Evolutionary conservation across 169 alveolate genomes (phyloP).

Genomic region (Blepharisma undulans): DNA sequence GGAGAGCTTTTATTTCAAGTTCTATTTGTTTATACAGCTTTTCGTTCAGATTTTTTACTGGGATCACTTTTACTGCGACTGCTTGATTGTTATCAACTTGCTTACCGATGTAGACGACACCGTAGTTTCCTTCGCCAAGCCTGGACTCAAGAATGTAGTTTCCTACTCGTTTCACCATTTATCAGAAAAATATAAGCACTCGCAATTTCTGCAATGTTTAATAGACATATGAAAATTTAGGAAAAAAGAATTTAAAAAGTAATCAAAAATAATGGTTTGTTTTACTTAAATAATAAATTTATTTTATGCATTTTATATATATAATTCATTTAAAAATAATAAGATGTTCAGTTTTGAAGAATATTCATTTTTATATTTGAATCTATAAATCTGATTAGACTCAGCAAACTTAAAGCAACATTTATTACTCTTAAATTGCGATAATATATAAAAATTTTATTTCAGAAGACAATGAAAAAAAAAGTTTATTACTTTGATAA

Average conservation of each 20-base stretch:
- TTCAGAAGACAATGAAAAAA: not conserved
- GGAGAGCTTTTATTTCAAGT: conserved; percentile 3
- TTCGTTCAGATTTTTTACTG: conserved; percentile 12
- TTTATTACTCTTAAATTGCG: not conserved
- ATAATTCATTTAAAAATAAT: too few relatives aligned
- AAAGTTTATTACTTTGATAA: not conserved
- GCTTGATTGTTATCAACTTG: conserved; percentile 45
- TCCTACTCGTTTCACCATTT: conserved; percentile 41
- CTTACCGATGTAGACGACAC: conserved; percentile 57
- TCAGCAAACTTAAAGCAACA: not conserved
- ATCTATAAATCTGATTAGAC: not conserved
- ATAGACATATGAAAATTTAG: not conserved
- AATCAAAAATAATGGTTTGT: not conserved
- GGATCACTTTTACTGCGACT: conserved; percentile 55
- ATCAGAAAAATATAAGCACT: not conserved
- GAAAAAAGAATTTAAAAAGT: not conserved
- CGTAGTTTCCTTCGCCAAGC: conserved; percentile 68
- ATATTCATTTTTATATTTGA: not conserved
- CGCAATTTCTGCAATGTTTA: not conserved
- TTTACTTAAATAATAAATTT: not conserved
- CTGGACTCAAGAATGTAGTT: conserved; percentile 8
- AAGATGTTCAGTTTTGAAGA: not conserved
- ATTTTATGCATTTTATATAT: too few relatives aligned
- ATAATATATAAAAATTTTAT: too few relatives aligned
- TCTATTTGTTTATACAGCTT: conserved; percentile 36